Evolutionary conservation across 805 yeast species (phyloP), one percentile per base, ranked within the genome.

Genomic region (Henningerozyma blattae): DNA sequence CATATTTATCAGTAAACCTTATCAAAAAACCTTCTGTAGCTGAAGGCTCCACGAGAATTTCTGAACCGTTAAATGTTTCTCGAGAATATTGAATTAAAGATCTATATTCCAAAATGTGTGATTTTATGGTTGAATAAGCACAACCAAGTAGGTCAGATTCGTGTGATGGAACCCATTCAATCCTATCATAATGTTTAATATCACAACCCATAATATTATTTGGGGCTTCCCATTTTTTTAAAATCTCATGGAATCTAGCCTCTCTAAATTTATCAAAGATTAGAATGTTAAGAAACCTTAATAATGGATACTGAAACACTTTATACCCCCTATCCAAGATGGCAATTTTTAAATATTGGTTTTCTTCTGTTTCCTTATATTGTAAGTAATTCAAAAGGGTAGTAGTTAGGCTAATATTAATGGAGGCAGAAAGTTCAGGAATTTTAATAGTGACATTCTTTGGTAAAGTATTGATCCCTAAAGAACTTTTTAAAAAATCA

Each of bases 11-110:
- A 0, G 77, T 66, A 20, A 78, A 50, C 32, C 77, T 65, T 3
- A 71, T 59, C 15, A 87, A 52, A 50, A 81, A 86, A 0, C 97
- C 97, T 57, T 89, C 97, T 8, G 85, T 54, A 0, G 94, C 77
- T 0, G 58, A 34, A 0, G 95, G 95, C 48, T 80, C 94, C 1
- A 42, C 32, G 15, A 64, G 7, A 8, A 33, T 28, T 7, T 38
- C 17, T 18, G 10, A n/a, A 5, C 16, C 18, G 5, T n/a, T n/a
- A n/a, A n/a, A n/a, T n/a, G n/a, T n/a, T n/a, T n/a, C n/a, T n/a
- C n/a, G n/a, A n/a, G n/a, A n/a, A n/a, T n/a, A n/a, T n/a, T n/a
- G n/a, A n/a, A 5, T 16, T 19, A 66, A 48, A 15, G 59, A 64
- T 28, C 93, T 61, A 15, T 80, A 52, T 48, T 86, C 89, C n/a